Evolutionary conservation across 225 moss, liverwort and hornwort genomes (phyloP), one percentile per base, ranked within the genome.

Genomic region (Neckera pumila): DNA sequence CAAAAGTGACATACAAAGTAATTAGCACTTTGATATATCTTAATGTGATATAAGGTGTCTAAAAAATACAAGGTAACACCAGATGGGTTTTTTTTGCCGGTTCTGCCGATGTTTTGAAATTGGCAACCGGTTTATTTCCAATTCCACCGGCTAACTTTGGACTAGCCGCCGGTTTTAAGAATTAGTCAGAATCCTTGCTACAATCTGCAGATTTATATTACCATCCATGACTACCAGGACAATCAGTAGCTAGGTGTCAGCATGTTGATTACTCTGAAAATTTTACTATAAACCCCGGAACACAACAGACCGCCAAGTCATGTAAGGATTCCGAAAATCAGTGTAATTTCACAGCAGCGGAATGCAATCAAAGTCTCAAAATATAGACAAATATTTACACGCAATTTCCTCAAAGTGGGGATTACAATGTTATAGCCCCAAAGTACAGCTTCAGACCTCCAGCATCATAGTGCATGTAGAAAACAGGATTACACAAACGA

Each of bases 381-480:
- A 83, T 78, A 87, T 89, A 70, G 62, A 77, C 66, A 69, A 61
- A 47, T 91, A 89, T 91, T 83, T 91, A 91, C 92, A 89, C 64
- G 86, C 88, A 86, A 91, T 86, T 86, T 86, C 85, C 91, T 92
- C 89, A 51, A 86, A 88, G 64, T 47, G 88, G 79, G 63, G 80
- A 90, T 86, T 89, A 86, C 91, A 89, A 83, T 61, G 87, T 89
- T 85, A 87, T 72, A 89, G 67, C 87, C 85, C 87, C 87, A 72
- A 79, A 85, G 85, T 58, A 87, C 73, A 92, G 85, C 79, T 91
- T 63, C 87, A 86, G 79, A 87, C 89, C 89, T 78, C 76, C 87
- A 87, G 83, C 92, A 87, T 87, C 87, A 77, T 54, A 85, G 77
- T 89, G 84, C 65, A 85, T 76, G 86, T 76, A 90, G 70, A 88